These are phyloP conservation scores for Apiospora aurea DNA, from an alignment of 2,329 filamentous ascomycete species.

Conservation along the genomic window DNA sequence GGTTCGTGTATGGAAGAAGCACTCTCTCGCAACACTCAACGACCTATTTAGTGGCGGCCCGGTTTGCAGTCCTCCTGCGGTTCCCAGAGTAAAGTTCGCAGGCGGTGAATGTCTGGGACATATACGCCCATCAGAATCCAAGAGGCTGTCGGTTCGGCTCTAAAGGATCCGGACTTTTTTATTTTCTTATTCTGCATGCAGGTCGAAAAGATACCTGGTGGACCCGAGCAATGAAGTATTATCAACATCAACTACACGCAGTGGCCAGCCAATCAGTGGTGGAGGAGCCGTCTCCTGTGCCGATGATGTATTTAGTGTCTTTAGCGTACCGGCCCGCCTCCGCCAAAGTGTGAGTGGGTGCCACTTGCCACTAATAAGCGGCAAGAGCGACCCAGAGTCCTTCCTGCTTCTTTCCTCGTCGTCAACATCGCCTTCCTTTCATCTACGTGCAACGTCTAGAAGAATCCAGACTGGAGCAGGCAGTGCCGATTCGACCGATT, in stretches of 20 bases:
- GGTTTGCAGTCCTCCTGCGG: no score
- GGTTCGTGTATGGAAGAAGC: background rate
- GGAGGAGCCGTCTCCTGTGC: background rate
- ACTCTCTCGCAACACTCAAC: no score
- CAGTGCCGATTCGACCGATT: background rate
- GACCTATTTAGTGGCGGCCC: no score
- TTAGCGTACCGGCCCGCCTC: slow-evolving; percentile 1
- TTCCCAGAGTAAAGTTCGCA: background rate
- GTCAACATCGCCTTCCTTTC: background rate
- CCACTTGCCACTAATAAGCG: background rate
- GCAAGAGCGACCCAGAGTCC: background rate
- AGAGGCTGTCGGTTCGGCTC: background rate
- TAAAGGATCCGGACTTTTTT: background rate
- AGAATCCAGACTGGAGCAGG: background rate
- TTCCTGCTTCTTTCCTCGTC: background rate
- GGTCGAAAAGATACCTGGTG: background rate
- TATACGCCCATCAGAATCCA: background rate
- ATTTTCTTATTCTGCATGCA: slow-evolving; percentile 3
- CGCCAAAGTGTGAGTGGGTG: background rate
- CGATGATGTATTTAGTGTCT: background rate
- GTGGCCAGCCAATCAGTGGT: background rate
- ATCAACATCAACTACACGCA: background rate
- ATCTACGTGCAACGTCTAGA: background rate
- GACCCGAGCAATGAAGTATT: background rate
- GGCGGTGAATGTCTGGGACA: background rate